Evolutionary conservation across 228 moss, liverwort and hornwort species (phyloP).

Genomic region (Sphagnum fallax): DNA sequence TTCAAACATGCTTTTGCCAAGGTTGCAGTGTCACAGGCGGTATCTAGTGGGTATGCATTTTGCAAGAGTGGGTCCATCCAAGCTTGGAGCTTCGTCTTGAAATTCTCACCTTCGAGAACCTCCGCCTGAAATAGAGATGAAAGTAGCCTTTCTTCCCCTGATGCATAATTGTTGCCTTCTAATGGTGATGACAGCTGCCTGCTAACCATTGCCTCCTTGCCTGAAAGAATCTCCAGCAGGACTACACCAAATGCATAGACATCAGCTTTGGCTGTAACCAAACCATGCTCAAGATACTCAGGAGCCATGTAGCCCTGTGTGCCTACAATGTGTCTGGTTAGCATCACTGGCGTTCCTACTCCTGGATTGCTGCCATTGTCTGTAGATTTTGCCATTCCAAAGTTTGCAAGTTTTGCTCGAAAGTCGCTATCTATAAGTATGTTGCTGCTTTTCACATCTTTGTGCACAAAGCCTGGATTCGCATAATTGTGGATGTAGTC

Average conservation of each 20-base stretch:
- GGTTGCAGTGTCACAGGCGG: conserved; percentile 41
- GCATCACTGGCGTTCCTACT: conserved; percentile 12
- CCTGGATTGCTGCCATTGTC: conserved; percentile 19
- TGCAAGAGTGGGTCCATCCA: conserved; percentile 59
- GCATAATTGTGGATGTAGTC: conserved; percentile 85
- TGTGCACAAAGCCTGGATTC: conserved; percentile 72
- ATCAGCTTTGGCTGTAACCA: conserved; percentile 68
- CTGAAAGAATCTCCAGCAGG: conserved; percentile 60
- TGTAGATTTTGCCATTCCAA: conserved; percentile 67
- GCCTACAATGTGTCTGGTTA: conserved; percentile 70
- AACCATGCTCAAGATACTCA: conserved; percentile 68
- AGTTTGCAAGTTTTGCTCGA: conserved; percentile 74
- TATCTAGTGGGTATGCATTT: conserved; percentile 45
- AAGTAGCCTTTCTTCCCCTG: conserved; percentile 23
- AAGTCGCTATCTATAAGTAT: conserved; percentile 59
- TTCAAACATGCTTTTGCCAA: conserved; percentile 62
- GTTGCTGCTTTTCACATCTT: conserved; percentile 76
- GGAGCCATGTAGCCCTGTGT: conserved; percentile 89
- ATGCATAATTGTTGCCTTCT: conserved; percentile 17
- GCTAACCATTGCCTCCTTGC: conserved; percentile 21
- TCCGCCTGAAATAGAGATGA: conserved; percentile 42
- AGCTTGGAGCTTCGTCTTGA: conserved; percentile 21
- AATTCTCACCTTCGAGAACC: conserved; percentile 34
- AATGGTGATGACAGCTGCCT: conserved; percentile 5
- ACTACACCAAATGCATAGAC: conserved; percentile 78